These are phyloP conservation scores for Torulaspora gathmanii DNA, from an alignment of 805 yeast genomes.

Conservation along the genomic window DNA sequence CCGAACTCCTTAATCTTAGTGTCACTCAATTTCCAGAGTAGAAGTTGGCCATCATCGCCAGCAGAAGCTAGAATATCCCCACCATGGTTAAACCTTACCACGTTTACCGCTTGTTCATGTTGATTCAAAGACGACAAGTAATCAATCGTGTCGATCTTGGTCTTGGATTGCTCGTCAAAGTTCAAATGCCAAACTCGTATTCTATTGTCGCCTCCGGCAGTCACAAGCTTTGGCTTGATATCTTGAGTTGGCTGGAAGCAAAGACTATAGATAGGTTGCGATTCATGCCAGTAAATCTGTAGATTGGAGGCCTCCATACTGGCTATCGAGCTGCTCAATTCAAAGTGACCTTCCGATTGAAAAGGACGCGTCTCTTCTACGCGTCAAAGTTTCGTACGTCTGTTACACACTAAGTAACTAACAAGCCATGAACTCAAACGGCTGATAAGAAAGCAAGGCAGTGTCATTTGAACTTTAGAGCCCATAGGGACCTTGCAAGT, in stretches of 20 bases:
- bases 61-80: constrained; percentile 81
- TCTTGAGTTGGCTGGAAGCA: constrained; percentile 51
- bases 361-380: constrained; percentile 1
- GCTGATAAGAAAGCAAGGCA: not conserved
- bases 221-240: constrained; percentile 53
- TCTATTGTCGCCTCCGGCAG: constrained; percentile 93
- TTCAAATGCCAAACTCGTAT: constrained; percentile 55
- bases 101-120: constrained; percentile 94
- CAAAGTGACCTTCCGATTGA: not conserved
- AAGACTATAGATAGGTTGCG: constrained; percentile 66
- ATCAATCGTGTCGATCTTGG: constrained; percentile 47
- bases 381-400: not conserved
- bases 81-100: constrained; percentile 65
- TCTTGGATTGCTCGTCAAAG: constrained; percentile 22
- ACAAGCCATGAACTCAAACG: not conserved
- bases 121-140: constrained; percentile 77
- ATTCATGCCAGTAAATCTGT: constrained; percentile 46
- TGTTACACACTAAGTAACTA: not conserved
- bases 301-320: constrained; percentile 26
- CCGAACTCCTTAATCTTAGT: constrained; percentile 58
- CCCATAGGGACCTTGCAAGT: not conserved
- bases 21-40: constrained; percentile 68
- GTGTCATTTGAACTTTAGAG: not conserved
- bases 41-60: constrained; percentile 89
- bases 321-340: not conserved